Percentiles rank a stretch among this genome's conserved stretches.
Evolutionary conservation across 2,329 filamentous ascomycete species (phyloP).

Genomic region (Colletotrichum sp.): DNA sequence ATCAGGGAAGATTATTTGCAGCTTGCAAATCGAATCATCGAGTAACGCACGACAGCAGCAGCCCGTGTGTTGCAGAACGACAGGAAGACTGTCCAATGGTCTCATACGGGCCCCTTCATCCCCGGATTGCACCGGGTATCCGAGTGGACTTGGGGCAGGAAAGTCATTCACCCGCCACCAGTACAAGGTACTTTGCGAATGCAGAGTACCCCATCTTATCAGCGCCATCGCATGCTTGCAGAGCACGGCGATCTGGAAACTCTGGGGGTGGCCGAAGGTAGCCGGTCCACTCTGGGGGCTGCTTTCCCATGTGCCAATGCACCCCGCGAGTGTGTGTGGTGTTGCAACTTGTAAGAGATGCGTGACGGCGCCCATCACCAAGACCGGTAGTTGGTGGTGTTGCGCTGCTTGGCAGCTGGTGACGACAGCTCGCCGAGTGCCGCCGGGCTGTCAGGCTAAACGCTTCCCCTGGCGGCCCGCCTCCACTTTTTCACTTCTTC

Average conservation of each 20-base stretch:
- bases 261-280: slow-evolving; percentile 9
- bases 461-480: neutral
- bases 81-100: neutral
- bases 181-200: neutral
- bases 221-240: neutral
- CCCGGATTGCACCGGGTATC: neutral
- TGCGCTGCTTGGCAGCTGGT: neutral
- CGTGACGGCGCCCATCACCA: neutral
- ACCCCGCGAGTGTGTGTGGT: neutral
- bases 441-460: neutral
- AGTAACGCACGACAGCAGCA: neutral
- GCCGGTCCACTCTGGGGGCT: neutral
- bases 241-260: neutral
- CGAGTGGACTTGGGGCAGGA: neutral
- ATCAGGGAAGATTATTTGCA: slow-evolving; percentile 1
- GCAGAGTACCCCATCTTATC: neutral
- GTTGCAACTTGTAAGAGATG: neutral
- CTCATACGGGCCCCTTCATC: neutral
- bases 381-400: neutral
- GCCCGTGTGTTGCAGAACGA: neutral
- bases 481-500: neutral
- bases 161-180: slow-evolving; percentile 19
- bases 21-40: neutral
- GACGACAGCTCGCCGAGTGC: neutral
- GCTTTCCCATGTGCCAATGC: neutral